Evolutionary conservation across 768 basidiomycete genomes (phyloP).

Genomic region (Pleurotus salmoneostramineus): DNA sequence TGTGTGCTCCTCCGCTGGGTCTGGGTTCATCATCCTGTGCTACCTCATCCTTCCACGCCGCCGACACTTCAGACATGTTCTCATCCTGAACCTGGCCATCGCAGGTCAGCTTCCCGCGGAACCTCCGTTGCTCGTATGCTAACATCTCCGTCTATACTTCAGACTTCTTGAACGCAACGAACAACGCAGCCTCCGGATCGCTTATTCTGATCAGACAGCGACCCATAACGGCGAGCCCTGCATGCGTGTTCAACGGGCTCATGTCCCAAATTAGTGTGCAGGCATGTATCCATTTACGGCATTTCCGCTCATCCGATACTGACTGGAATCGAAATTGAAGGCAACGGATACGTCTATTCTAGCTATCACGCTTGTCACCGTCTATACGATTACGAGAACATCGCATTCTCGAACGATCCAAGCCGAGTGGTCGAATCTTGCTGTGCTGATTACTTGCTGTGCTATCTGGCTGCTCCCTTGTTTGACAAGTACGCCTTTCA

Average conservation of each 20-base stretch:
- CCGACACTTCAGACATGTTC: conserved; percentile 12
- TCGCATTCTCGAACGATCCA: not conserved
- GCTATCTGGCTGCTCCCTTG: not conserved
- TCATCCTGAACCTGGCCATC: conserved; percentile 14
- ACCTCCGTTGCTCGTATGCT: not conserved
- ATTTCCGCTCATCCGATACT: not conserved
- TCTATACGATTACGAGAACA: conserved; percentile 11
- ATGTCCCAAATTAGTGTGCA: conserved; percentile 7
- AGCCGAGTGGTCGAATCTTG: not conserved
- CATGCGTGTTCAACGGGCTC: conserved; percentile 3
- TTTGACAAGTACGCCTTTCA: not conserved
- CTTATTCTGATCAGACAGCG: conserved; percentile 6
- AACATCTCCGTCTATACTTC: not conserved
- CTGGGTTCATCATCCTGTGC: conserved; percentile 13
- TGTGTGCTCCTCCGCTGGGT: conserved; percentile 10
- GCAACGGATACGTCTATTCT: conserved; percentile 13
- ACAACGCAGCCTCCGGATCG: conserved; percentile 3
- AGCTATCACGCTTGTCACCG: conserved; percentile 13
- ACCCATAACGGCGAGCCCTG: conserved; percentile 2
- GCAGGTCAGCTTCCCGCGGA: conserved; percentile 10
- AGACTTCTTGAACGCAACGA: conserved; percentile 3
- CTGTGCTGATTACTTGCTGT: not conserved
- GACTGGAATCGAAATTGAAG: not conserved
- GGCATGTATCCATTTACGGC: not conserved
- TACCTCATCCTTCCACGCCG: conserved; percentile 10